Percentiles rank a stretch among this genome's conserved stretches.
These are phyloP conservation scores for Xylaria longipes DNA, from an alignment of 495 filamentous ascomycete genomes.

Conservation along the genomic window DNA sequence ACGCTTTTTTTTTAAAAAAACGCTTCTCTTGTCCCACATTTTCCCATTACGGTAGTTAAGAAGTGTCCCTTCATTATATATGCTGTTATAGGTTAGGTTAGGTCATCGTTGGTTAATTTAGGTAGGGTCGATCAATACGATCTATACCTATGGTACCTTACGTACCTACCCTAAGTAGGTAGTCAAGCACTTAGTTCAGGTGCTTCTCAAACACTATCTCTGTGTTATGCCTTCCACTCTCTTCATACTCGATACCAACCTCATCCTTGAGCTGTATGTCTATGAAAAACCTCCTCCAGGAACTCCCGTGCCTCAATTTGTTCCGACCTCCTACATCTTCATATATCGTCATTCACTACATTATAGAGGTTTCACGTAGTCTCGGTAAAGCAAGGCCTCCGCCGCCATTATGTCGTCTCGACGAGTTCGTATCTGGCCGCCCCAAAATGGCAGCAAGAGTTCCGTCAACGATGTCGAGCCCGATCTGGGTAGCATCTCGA, in stretches of 20 bases:
- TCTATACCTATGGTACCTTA: not conserved
- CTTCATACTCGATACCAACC: not conserved
- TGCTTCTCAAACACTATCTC: not conserved
- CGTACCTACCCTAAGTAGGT: no score
- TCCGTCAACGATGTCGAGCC: conserved; percentile 14
- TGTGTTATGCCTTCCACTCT: not conserved
- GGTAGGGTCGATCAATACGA: not conserved
- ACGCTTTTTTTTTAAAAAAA: no score
- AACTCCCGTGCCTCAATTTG: not conserved
- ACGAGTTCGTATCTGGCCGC: conserved; percentile 22
- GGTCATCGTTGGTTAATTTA: not conserved
- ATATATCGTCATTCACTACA: not conserved
- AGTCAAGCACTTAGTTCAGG: not conserved
- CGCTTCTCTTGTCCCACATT: no score
- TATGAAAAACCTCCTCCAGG: not conserved
- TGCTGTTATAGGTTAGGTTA: not conserved
- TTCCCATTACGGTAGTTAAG: no score
- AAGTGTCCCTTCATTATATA: not conserved
- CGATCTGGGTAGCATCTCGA: conserved; percentile 20
- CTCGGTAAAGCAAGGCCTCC: not conserved
- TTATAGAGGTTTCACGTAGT: no score
- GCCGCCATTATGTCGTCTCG: not conserved
- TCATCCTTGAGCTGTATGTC: not conserved
- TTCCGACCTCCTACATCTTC: not conserved
- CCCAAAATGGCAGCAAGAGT: not conserved